These are phyloP conservation scores for Viola pubescens DNA, from an alignment of 441 rosid genomes.

Conservation along the genomic window DNA sequence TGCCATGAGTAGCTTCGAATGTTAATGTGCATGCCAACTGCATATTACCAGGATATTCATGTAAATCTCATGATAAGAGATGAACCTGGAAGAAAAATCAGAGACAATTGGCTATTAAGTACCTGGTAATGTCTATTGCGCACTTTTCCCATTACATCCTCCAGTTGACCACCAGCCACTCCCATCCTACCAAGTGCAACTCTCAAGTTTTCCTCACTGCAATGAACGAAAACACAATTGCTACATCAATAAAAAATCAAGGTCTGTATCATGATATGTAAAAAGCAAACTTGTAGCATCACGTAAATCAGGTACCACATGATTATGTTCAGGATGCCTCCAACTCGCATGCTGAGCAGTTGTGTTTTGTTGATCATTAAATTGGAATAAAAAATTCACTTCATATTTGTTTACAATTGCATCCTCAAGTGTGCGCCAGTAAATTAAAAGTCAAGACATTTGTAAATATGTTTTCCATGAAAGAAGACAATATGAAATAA, in stretches of 20 bases:
- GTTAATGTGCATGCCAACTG: constrained; percentile 95
- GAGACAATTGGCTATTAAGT: constrained; percentile 6
- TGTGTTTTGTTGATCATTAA: too few species aligned
- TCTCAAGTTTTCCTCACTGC: constrained; percentile 79
- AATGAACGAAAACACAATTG: constrained; percentile 2
- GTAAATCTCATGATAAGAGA: not conserved
- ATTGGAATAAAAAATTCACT: too few species aligned
- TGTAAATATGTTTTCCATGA: too few species aligned
- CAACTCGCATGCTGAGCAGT: too few species aligned
- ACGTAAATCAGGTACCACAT: not conserved
- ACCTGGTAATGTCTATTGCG: constrained; percentile 85
- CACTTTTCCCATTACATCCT: constrained; percentile 77
- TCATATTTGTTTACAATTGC: too few species aligned
- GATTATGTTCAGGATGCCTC: too few species aligned
- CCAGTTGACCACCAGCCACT: constrained; percentile 49
- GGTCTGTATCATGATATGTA: not conserved
- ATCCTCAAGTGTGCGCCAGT: too few species aligned
- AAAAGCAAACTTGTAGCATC: not conserved
- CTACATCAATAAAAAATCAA: not conserved
- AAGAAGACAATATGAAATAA: too few species aligned
- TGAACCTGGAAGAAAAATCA: constrained; percentile 2
- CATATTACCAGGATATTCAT: constrained; percentile 14
- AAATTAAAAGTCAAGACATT: too few species aligned
- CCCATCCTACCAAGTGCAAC: constrained; percentile 87
- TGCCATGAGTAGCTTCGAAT: constrained; percentile 72